phyloP scores from a whole-genome alignment of 2,329 filamentous ascomycete species.

The Venturia carpophila region DNA sequence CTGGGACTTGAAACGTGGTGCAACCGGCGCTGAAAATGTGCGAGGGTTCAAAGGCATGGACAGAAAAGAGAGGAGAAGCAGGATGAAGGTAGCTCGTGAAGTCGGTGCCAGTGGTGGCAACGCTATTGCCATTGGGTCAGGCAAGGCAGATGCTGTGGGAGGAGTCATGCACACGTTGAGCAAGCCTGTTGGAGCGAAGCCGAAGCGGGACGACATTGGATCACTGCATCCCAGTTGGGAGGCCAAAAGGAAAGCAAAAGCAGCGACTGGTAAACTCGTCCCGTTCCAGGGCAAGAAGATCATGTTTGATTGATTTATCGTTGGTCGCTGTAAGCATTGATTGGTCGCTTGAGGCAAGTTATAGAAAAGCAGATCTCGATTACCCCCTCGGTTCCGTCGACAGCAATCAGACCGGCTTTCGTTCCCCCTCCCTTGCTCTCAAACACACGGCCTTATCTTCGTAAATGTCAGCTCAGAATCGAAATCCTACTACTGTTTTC shows the following conservation, averaged over 20 bases:
- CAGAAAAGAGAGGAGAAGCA: constrained; percentile 10
- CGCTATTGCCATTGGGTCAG: neutral
- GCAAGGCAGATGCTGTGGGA: neutral
- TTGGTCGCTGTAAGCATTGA: neutral
- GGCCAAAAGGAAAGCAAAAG: constrained; percentile 53
- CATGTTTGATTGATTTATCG: constrained; percentile 45
- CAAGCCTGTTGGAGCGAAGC: constrained; percentile 20
- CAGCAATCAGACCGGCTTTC: no score
- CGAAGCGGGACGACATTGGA: constrained; percentile 39
- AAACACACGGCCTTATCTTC: no score
- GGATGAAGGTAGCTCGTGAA: neutral
- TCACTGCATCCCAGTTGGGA: constrained; percentile 58
- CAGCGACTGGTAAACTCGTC: constrained; percentile 38
- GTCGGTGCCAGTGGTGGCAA: constrained; percentile 6
- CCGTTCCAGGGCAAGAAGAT: constrained; percentile 56
- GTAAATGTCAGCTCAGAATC: no score
- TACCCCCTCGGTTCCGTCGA: no score
- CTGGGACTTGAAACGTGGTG: constrained; percentile 53
- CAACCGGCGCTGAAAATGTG: constrained; percentile 28
- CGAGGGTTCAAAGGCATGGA: constrained; percentile 8
- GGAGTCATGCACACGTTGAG: neutral
- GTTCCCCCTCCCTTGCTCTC: no score
- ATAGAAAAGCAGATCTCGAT: no score
- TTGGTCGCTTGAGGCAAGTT: no score
- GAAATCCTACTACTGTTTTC: no score